These are phyloP conservation scores for Apiotrichum gamsii DNA, from an alignment of 1,284 basidiomycete genomes.

Conservation along the genomic window DNA sequence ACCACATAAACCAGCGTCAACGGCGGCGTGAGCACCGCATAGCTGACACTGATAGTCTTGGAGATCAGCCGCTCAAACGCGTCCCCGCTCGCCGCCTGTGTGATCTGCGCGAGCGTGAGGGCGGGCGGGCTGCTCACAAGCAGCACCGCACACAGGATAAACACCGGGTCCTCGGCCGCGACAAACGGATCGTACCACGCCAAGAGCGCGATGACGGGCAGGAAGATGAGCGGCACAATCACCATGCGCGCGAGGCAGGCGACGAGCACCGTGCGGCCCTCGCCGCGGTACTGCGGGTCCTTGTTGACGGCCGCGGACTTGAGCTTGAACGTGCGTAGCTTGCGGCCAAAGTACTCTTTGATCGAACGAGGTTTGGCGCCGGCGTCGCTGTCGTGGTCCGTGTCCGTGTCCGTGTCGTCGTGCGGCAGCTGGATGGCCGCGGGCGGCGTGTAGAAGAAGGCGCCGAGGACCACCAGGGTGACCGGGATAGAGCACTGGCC, in stretches of 20 bases:
- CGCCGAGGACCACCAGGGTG: slow-evolving; percentile 84
- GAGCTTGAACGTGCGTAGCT: slow-evolving; percentile 24
- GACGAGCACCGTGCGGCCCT: slow-evolving; percentile 73
- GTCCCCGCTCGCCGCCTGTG: slow-evolving; percentile 76
- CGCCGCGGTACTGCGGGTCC: slow-evolving; percentile 52
- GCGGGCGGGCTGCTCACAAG: slow-evolving; percentile 56
- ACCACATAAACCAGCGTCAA: slow-evolving; percentile 70
- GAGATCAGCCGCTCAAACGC: slow-evolving; percentile 82
- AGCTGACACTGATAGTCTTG: slow-evolving; percentile 50
- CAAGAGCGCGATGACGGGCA: slow-evolving; percentile 63
- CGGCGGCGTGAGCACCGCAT: slow-evolving; percentile 66
- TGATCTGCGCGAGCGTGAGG: slow-evolving; percentile 59
- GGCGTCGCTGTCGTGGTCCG: not conserved
- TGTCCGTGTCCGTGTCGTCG: too few relatives aligned
- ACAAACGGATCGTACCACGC: slow-evolving; percentile 59
- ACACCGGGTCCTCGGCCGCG: slow-evolving; percentile 47
- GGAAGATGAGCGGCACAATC: slow-evolving; percentile 67
- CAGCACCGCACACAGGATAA: slow-evolving; percentile 60
- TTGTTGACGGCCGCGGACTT: not conserved
- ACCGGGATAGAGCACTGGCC: slow-evolving; percentile 79
- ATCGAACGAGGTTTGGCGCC: not conserved
- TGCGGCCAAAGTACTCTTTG: slow-evolving; percentile 28
- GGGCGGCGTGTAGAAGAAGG: slow-evolving; percentile 65
- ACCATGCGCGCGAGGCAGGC: slow-evolving; percentile 72
- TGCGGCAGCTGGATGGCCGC: slow-evolving; percentile 11